Conservation (phyloP, 1,284 basidiomycete genomes). For the Naganishia cerealis region DNA sequence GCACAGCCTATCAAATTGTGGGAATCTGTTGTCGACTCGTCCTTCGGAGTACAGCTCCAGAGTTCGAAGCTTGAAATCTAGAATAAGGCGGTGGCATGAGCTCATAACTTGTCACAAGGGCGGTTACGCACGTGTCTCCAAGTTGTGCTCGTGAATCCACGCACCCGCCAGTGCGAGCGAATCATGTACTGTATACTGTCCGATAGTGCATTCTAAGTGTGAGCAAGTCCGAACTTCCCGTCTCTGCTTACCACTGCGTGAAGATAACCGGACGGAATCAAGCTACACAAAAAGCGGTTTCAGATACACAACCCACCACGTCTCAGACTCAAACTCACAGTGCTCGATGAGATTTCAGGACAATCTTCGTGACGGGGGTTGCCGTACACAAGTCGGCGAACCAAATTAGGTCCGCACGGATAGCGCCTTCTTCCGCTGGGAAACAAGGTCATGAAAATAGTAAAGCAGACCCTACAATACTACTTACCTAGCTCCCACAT, state of each 20-base stretch:
- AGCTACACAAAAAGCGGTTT: neutral
- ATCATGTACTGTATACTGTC: neutral
- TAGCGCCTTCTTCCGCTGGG: neutral
- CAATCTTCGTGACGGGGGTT: neutral
- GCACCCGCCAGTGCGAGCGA: neutral
- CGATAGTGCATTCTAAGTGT: too few species aligned
- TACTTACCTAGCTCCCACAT: neutral
- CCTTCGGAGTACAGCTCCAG: neutral
- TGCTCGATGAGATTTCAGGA: neutral
- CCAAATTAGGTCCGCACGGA: neutral
- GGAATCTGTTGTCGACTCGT: neutral
- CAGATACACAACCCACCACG: too few species aligned
- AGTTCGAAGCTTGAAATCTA: neutral
- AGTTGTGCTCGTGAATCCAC: slow-evolving; percentile 1
- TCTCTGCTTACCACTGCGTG: neutral
- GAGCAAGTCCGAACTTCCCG: too few species aligned
- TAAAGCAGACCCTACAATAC: too few species aligned
- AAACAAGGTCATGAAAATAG: too few species aligned
- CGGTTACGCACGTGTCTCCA: neutral
- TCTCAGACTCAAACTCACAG: too few species aligned
- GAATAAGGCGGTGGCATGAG: too few species aligned
- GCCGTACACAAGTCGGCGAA: neutral
- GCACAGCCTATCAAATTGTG: neutral
- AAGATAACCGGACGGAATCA: neutral
- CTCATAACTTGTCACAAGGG: too few species aligned